Evolutionary conservation across 2,329 filamentous ascomycete species (phyloP).

Genomic region (Diaporthe humulicola): DNA sequence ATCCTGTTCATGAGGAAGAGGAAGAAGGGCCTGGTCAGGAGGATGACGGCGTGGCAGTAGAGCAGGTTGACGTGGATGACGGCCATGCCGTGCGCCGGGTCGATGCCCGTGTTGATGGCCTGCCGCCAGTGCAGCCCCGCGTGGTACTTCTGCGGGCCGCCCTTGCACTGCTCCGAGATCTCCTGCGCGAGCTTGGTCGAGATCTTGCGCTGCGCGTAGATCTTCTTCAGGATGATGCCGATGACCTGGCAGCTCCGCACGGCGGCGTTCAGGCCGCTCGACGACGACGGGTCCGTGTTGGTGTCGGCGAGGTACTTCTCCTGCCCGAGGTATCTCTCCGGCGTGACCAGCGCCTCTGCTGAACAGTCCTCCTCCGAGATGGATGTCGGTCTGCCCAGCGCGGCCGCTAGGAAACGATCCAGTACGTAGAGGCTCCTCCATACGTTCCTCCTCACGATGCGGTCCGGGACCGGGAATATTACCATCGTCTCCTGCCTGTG

Average conservation of each 20-base stretch:
- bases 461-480: constrained; percentile 62
- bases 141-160: constrained; percentile 64
- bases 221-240: constrained; percentile 68
- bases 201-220: constrained; percentile 72
- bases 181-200: constrained; percentile 69
- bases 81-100: constrained; percentile 66
- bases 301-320: constrained; percentile 36
- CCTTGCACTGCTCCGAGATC: constrained; percentile 66
- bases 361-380: constrained; percentile 75
- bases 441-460: constrained; percentile 65
- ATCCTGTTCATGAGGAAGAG: constrained; percentile 66
- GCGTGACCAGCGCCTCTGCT: constrained; percentile 55
- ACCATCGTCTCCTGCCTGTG: constrained; percentile 71
- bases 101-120: constrained; percentile 55
- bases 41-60: constrained; percentile 72
- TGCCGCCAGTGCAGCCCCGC: constrained; percentile 64
- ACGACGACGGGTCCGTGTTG: constrained; percentile 40
- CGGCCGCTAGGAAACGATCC: constrained; percentile 73
- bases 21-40: constrained; percentile 75
- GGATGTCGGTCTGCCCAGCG: constrained; percentile 71
- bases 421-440: constrained; percentile 76
- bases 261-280: constrained; percentile 63
- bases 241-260: constrained; percentile 71
- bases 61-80: constrained; percentile 74
- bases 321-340: constrained; percentile 33